Conservation (phyloP, 1,284 basidiomycete genomes). For the Taiwanofungus camphoratus region DNA sequence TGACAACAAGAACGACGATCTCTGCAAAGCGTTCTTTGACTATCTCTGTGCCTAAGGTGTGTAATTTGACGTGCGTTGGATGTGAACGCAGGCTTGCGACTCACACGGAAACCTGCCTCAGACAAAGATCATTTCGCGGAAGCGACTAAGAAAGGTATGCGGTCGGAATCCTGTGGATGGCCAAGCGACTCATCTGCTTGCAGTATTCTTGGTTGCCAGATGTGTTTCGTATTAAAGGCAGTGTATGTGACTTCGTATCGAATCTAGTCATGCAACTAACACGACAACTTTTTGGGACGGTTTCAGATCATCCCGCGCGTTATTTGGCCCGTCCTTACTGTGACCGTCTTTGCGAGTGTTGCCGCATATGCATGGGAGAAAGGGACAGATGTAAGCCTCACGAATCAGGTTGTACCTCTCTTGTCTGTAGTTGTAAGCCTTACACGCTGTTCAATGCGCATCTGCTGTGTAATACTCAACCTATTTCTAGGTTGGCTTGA, state of each 20-base stretch:
- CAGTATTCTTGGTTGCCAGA: constrained; percentile 90
- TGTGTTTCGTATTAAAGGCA: constrained; percentile 75
- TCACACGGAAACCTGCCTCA: constrained; percentile 9
- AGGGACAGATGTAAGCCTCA: constrained; percentile 51
- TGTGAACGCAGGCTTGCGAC: neutral
- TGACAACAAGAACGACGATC: constrained; percentile 3
- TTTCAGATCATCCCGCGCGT: constrained; percentile 59
- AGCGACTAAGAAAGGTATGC: constrained; percentile 29
- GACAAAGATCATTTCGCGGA: constrained; percentile 29
- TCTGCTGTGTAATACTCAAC: too few species aligned
- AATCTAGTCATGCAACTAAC: neutral
- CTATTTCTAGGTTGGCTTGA: constrained; percentile 70
- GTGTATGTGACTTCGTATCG: constrained; percentile 38
- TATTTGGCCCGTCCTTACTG: constrained; percentile 76
- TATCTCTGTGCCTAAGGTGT: constrained; percentile 3
- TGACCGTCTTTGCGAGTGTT: constrained; percentile 67
- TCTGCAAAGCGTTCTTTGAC: constrained; percentile 1
- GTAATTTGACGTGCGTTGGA: neutral
- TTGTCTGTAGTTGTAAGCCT: constrained; percentile 82
- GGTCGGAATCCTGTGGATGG: neutral
- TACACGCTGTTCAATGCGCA: constrained; percentile 2
- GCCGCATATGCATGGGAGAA: constrained; percentile 53
- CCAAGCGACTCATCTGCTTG: constrained; percentile 6
- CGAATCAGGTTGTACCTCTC: constrained; percentile 77
- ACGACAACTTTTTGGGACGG: neutral